Conservation (phyloP, 306 rosid species). For the Arachis stenosperma region DNA sequence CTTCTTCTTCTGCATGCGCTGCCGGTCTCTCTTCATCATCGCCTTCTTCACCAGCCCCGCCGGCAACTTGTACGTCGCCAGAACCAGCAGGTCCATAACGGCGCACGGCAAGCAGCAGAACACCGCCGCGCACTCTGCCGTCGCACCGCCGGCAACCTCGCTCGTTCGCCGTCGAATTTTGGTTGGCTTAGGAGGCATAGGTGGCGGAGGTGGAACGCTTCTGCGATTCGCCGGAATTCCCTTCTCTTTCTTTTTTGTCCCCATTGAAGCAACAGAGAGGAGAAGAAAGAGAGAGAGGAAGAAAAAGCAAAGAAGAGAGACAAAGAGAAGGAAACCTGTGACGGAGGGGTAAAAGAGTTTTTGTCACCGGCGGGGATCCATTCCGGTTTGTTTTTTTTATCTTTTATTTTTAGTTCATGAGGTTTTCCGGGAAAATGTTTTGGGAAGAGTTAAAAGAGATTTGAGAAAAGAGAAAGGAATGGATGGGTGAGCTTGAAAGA, state of each 20-base stretch:
- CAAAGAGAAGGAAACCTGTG: too few species aligned
- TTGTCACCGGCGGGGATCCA: conserved; percentile 32
- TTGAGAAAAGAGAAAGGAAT: background rate
- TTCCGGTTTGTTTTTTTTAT: background rate
- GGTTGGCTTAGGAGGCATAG: too few species aligned
- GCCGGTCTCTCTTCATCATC: conserved; percentile 34
- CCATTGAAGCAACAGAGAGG: conserved; percentile 35
- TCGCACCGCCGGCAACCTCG: conserved; percentile 68
- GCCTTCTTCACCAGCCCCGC: conserved; percentile 63
- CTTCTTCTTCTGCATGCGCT: conserved; percentile 1
- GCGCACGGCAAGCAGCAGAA: conserved; percentile 77
- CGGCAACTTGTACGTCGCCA: conserved; percentile 65
- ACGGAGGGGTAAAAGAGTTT: background rate
- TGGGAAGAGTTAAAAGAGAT: background rate
- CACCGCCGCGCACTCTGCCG: conserved; percentile 79
- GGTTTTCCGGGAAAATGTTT: background rate
- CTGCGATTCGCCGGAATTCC: background rate
- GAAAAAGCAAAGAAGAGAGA: background rate
- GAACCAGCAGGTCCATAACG: conserved; percentile 59
- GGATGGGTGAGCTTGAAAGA: conserved; percentile 34
- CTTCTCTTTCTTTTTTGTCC: conserved; percentile 15
- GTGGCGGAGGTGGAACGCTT: background rate
- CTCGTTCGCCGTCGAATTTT: conserved; percentile 35
- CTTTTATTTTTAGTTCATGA: too few species aligned
- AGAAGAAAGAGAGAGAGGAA: too few species aligned